Evolutionary conservation across 805 yeast species (phyloP).

Genomic region (Tetrapisispora namnaoensis): DNA sequence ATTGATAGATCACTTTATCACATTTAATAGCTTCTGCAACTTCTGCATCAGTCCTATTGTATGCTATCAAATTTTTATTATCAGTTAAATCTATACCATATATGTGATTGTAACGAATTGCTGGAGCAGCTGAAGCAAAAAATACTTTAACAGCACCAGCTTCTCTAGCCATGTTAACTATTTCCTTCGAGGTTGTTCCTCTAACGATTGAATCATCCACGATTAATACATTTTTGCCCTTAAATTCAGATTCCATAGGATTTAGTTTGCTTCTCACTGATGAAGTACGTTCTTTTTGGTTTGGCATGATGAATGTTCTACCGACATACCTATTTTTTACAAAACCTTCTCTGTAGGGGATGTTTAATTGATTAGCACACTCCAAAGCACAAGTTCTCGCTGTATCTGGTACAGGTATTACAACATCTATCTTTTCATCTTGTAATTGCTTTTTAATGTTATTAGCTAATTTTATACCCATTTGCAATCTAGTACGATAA

Average conservation of each 20-base stretch:
- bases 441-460: slow-evolving; percentile 46
- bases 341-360: slow-evolving; percentile 94
- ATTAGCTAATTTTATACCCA: slow-evolving; percentile 85
- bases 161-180: slow-evolving; percentile 96
- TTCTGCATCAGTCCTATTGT: slow-evolving; percentile 60
- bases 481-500: slow-evolving; percentile 80
- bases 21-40: slow-evolving; percentile 77
- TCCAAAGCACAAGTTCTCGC: slow-evolving; percentile 93
- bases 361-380: slow-evolving; percentile 68
- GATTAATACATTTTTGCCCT: slow-evolving; percentile 70
- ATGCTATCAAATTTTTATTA: slow-evolving; percentile 87
- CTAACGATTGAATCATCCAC: slow-evolving; percentile 97
- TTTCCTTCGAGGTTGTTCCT: slow-evolving; percentile 95
- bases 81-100: slow-evolving; percentile 98
- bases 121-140: slow-evolving; percentile 96
- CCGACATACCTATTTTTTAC: slow-evolving; percentile 96
- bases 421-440: slow-evolving; percentile 69
- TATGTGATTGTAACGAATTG: slow-evolving; percentile 91
- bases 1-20: slow-evolving; percentile 83
- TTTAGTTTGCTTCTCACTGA: slow-evolving; percentile 90
- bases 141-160: slow-evolving; percentile 95
- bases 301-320: slow-evolving; percentile 97
- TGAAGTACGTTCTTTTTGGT: slow-evolving; percentile 87
- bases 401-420: slow-evolving; percentile 96
- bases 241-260: slow-evolving; percentile 91